phyloP scores from a whole-genome alignment of 108 stramenopile genomes.

The Cyclotella atomus region DNA sequence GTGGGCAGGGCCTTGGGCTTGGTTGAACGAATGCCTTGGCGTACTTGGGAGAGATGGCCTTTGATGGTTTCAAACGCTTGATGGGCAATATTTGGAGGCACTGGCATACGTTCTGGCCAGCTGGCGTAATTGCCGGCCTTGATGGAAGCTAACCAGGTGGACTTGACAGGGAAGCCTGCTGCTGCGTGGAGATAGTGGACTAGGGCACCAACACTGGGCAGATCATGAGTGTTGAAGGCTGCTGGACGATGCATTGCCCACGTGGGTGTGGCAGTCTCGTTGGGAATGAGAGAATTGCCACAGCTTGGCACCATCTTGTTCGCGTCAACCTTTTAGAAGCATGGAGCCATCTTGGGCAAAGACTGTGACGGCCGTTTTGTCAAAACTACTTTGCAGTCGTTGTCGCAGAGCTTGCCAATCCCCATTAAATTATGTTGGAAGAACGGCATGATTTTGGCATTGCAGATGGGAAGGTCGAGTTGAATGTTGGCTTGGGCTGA shows the following conservation, averaged over 20 bases:
- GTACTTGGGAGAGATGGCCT: conserved; percentile 11
- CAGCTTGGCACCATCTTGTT: neutral
- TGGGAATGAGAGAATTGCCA: neutral
- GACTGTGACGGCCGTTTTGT: neutral
- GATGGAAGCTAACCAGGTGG: conserved; percentile 21
- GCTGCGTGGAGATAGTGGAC: conserved; percentile 13
- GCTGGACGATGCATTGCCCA: neutral
- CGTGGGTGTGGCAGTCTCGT: neutral
- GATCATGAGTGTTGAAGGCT: neutral
- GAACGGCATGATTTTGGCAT: conserved; percentile 11
- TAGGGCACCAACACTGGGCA: conserved; percentile 12
- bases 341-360: neutral
- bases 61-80: neutral
- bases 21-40: conserved; percentile 17
- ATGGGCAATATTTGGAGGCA: conserved; percentile 14
- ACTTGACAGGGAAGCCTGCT: conserved; percentile 23
- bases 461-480: neutral
- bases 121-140: conserved; percentile 16
- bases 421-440: conserved; percentile 13
- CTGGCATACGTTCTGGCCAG: conserved; percentile 14
- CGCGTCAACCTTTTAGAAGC: neutral
- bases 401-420: neutral
- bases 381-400: conserved; percentile 6
- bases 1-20: conserved; percentile 11
- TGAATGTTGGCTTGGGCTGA: neutral